Evolutionary conservation across 2,329 filamentous ascomycete genomes (phyloP), one percentile per base, ranked within the genome.

Genomic region (Venturia carpophila): DNA sequence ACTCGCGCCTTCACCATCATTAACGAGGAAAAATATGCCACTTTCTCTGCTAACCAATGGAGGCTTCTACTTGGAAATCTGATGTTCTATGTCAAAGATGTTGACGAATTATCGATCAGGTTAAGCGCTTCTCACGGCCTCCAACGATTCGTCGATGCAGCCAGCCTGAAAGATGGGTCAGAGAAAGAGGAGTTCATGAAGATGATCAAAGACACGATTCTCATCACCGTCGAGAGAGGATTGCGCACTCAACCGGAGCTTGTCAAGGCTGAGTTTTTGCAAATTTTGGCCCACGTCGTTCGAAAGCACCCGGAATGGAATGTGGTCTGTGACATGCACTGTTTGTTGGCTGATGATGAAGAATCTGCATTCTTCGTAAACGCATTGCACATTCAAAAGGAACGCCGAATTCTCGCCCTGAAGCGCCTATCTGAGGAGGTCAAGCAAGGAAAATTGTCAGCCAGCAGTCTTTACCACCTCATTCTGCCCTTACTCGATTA

Each of bases 401-500:
- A 94, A 67, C 87, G 91, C 68, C 90, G 96, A 71, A 82, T 95
- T 64, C 88, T 92, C 69, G 92, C 94, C 2, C 79, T 99, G 45
- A 87, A 90, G 66, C 83, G 91, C 65, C 80, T 99, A 15, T 87
- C 89, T 65, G 79, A 82, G 10, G 87, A 88, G 68, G 90, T 90
- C 65, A 81, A 84, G 15, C 81, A 85, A 61, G 66, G 65, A 19
- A 27, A 17, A 17, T 79, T 99, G 66, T 83, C 83, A 67, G 89
- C 90, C 71, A 85, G 86, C 63, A 96, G 96, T 71, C 82, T 96
- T 68, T 87, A 88, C 66, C 88, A 93, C 21, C 89, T 97, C 71
- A 91, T 97, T 72, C 84, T 99, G 49, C 95, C 94, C 0, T 80
- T 99, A 24, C 81, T 97, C 11, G 94, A 99, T 73, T 92, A 97